Evolutionary conservation across 192 early-diverging fungal species (phyloP).

Genomic region (Ambispora gerdemannii): DNA sequence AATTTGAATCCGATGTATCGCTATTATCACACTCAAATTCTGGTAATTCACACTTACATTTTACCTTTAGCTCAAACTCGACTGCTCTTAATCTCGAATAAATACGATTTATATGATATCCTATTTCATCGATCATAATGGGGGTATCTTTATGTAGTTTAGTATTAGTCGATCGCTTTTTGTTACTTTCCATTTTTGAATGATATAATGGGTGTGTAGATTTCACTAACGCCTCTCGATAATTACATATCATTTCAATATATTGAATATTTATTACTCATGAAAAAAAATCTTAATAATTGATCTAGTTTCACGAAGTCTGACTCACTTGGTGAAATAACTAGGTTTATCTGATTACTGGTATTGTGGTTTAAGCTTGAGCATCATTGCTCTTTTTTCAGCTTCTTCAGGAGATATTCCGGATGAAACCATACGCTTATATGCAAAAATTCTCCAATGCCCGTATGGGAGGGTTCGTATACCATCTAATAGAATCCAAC

Average conservation of each 20-base stretch:
- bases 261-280: too few species aligned
- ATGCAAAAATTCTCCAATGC: constrained; percentile 14
- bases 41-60: not conserved
- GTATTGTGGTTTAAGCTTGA: not conserved
- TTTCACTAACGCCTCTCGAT: too few species aligned
- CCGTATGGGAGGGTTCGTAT: constrained; percentile 23
- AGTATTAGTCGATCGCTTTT: not conserved
- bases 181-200: not conserved
- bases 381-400: constrained; percentile 24
- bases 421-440: constrained; percentile 6
- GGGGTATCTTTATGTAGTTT: not conserved
- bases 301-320: too few species aligned
- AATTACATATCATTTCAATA: too few species aligned
- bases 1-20: not conserved
- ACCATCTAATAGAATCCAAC: constrained; percentile 21
- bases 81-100: not conserved
- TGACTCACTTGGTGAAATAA: too few species aligned
- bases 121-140: not conserved
- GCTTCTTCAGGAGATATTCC: constrained; percentile 12
- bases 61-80: not conserved
- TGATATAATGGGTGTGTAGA: too few species aligned
- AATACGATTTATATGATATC: not conserved
- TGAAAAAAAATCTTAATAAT: too few species aligned
- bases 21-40: not conserved
- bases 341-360: too few species aligned